These are phyloP conservation scores for Begonia fuchsioides DNA, from an alignment of 306 rosid species.

Conservation along the genomic window DNA sequence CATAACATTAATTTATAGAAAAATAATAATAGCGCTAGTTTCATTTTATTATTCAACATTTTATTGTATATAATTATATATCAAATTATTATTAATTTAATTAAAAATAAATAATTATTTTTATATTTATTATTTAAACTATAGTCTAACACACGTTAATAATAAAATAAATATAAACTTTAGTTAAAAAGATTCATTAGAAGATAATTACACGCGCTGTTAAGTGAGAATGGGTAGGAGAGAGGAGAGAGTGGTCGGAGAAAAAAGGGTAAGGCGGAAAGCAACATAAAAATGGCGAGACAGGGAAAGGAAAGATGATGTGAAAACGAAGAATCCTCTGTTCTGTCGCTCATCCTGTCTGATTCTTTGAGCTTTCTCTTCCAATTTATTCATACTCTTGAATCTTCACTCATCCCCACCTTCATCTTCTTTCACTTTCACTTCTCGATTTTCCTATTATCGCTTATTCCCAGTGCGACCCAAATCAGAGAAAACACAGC, in stretches of 20 bases:
- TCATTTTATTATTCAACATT: no score
- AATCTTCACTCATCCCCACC: neutral
- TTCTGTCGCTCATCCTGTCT: neutral
- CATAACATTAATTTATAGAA: no score
- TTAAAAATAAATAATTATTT: no score
- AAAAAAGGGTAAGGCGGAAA: neutral
- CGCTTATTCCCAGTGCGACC: neutral
- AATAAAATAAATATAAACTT: no score
- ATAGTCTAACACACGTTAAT: no score
- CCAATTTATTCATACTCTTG: neutral
- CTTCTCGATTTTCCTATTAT: neutral
- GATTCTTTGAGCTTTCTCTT: neutral
- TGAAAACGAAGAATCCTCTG: neutral
- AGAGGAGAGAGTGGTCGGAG: neutral
- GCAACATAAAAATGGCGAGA: neutral
- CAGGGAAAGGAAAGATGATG: neutral
- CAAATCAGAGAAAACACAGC: no score
- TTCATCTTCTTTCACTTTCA: neutral
- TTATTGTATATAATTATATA: no score
- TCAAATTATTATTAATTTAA: no score
- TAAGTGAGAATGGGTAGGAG: neutral
- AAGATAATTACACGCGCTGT: neutral
- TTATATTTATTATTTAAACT: no score
- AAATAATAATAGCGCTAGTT: no score
- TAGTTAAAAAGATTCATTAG: no score